A percentile compares a stretch with the other conserved stretches of the same genome.
Conservation (phyloP, 179 eudicot species). For the Beta macrorhiza region DNA sequence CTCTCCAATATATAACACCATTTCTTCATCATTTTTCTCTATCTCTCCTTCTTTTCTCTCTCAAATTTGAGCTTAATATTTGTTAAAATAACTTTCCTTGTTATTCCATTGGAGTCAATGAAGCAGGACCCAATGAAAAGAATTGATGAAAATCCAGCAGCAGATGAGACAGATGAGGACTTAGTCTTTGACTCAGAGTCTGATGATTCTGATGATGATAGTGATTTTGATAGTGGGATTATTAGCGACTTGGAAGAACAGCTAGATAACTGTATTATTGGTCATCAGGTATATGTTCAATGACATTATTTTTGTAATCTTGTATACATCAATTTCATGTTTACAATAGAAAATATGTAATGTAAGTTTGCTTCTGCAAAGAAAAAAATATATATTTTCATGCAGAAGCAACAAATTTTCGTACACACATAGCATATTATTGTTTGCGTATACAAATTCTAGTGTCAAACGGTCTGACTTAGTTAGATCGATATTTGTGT, state of each 20-base stretch:
- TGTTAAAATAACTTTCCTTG: background rate
- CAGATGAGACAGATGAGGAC: background rate
- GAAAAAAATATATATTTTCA: too few species aligned
- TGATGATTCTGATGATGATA: background rate
- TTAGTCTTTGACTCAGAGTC: background rate
- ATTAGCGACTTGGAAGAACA: slow-evolving; percentile 3
- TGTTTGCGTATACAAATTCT: too few species aligned
- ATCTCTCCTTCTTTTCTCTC: background rate
- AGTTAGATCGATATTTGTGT: too few species aligned
- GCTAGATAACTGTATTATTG: too few species aligned
- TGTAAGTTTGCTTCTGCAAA: too few species aligned
- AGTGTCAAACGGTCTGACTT: too few species aligned
- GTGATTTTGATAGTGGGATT: background rate
- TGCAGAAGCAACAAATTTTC: too few species aligned
- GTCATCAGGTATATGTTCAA: background rate
- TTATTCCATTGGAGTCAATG: background rate
- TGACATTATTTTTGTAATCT: too few species aligned
- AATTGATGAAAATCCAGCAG: background rate
- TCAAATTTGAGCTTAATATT: background rate
- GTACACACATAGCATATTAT: too few species aligned
- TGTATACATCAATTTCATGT: too few species aligned
- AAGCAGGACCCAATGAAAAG: background rate
- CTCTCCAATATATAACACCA: background rate
- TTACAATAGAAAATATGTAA: too few species aligned
- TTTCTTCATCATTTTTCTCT: background rate